phyloP scores from a whole-genome alignment of 2,329 filamentous ascomycete species.

The Penicillium frequentans region DNA sequence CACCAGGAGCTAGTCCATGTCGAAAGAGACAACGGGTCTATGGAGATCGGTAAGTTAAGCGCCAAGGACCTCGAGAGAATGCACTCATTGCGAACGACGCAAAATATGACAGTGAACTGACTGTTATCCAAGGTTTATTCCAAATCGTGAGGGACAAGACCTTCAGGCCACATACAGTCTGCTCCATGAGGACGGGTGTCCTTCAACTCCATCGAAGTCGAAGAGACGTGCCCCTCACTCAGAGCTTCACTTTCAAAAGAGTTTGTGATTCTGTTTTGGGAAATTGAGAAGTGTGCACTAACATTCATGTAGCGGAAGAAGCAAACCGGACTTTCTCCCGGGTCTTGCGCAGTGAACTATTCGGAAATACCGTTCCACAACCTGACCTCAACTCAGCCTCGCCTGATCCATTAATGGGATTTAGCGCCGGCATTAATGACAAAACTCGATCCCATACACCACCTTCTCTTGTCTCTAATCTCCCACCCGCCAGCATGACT shows the following conservation, averaged over 20 bases:
- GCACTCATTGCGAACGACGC: not conserved
- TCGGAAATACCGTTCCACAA: slow-evolving; percentile 87
- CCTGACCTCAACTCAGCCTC: slow-evolving; percentile 64
- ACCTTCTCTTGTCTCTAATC: slow-evolving; percentile 64
- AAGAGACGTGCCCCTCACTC: slow-evolving; percentile 84
- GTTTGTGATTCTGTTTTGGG: slow-evolving; percentile 51
- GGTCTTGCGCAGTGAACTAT: slow-evolving; percentile 85
- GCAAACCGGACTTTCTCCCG: slow-evolving; percentile 91
- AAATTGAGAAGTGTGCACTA: slow-evolving; percentile 10
- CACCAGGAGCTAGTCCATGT: slow-evolving; percentile 65
- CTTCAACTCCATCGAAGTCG: slow-evolving; percentile 81
- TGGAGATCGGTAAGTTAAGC: slow-evolving; percentile 56
- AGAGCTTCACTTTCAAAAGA: slow-evolving; percentile 91
- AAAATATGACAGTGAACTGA: not conserved
- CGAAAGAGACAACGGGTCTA: slow-evolving; percentile 68
- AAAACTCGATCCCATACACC: slow-evolving; percentile 78
- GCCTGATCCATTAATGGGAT: slow-evolving; percentile 52
- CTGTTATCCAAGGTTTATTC: slow-evolving; percentile 72
- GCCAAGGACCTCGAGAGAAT: not conserved
- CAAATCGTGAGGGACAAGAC: slow-evolving; percentile 89
- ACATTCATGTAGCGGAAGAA: slow-evolving; percentile 67
- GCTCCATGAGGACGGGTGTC: slow-evolving; percentile 88
- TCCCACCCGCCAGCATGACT: slow-evolving; percentile 73
- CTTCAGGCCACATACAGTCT: slow-evolving; percentile 89
- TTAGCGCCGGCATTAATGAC: slow-evolving; percentile 57